Conservation (phyloP, 2,329 filamentous ascomycete genomes). For the Eutypella sp. region DNA sequence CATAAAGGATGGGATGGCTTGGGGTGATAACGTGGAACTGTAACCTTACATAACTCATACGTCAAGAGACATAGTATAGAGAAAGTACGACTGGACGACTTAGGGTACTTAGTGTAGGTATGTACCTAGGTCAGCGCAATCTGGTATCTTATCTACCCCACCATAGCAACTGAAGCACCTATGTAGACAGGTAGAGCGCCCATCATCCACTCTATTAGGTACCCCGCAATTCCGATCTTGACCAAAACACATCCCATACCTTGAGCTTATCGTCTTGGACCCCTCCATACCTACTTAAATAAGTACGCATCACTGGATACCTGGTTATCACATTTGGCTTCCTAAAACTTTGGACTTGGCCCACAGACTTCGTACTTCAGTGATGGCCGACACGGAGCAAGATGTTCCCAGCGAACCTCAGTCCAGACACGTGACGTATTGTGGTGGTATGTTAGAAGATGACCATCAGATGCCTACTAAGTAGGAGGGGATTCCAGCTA, state of each 20-base stretch:
- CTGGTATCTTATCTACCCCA: background rate
- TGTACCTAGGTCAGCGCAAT: too few species aligned
- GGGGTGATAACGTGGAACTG: too few species aligned
- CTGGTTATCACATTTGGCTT: too few species aligned
- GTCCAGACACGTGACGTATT: conserved; percentile 50
- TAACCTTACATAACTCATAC: too few species aligned
- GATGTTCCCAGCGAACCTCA: conserved; percentile 43
- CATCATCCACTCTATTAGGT: background rate
- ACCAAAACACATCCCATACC: background rate
- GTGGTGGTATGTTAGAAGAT: conserved; percentile 55
- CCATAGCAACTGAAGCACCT: background rate
- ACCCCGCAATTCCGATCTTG: background rate
- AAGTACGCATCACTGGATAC: too few species aligned
- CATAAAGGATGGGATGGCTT: too few species aligned
- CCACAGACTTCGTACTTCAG: conserved; percentile 8
- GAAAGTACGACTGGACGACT: too few species aligned
- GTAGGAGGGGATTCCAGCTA: too few species aligned
- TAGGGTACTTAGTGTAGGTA: background rate
- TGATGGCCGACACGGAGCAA: conserved; percentile 51
- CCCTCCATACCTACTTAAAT: background rate
- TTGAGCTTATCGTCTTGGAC: background rate
- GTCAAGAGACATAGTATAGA: too few species aligned
- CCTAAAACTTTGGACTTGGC: too few species aligned
- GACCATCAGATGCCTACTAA: too few species aligned
- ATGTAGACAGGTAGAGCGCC: background rate